Base-by-base conservation (phyloP, 805 yeast species). In the Spathaspora sp. region DNA sequence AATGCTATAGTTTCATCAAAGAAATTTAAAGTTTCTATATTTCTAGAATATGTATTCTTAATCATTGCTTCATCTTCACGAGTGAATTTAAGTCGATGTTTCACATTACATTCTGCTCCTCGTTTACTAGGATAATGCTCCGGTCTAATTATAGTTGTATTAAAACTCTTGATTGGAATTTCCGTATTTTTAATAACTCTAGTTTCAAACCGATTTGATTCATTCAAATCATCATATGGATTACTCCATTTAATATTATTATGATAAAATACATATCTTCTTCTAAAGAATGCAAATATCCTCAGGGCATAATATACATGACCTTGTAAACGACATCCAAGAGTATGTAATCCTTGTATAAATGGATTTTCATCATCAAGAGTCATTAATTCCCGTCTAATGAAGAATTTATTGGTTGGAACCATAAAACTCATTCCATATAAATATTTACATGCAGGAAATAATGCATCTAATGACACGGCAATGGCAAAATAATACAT, bases 221-320 rank as follows among this genome's bases (percentile, higher is more conserved):
- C 48, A n/a, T 53, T 31, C 8, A 18, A 19, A n/a, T 46, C 54
- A 16, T 60, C 38, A 29, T 47, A 55, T 2, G 56, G 54, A 16
- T 49, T 46, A n/a, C 38, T 47, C 66, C 68, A 66, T 11, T 32
- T 44, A 7, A 55, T 51, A 46, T 60, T 47, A 20, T 57, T 51
- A 10, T 56, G 52, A 48, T 54, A 64, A 43, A 65, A 60, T 6
- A 49, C 31, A 42, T 51, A 45, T 32, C 69, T 50, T 20, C 58
- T 57, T 43, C 55, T 53, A 44, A 66, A 60, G 50, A 63, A 66
- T 14, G 66, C 57, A 49, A 54, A 58, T 9, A 65, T 17, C 44
- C 70, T 54, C 49, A 59, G 51, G 6, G 65, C 56, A 48, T 60
- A 66, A 46, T 60, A 62, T 46, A 60, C 61, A 42, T 65, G 67